Conservation (phyloP, 495 filamentous ascomycete species). For the Aspergillus hancockii region DNA sequence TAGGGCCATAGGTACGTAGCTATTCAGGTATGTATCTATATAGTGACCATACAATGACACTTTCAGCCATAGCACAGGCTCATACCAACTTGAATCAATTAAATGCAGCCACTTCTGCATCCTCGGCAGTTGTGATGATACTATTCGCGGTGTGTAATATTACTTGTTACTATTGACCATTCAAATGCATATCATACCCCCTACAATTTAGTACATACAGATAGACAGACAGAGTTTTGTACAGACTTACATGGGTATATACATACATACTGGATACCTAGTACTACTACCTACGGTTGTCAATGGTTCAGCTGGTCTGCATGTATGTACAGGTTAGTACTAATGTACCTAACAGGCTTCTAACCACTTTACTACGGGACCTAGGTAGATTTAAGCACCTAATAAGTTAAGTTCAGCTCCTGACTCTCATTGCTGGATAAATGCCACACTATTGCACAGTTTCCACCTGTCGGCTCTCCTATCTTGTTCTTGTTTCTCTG, state of each 20-base stretch:
- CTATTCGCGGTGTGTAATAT: background rate
- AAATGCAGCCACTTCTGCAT: slow-evolving; percentile 1
- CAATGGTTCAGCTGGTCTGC: no score
- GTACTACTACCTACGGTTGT: no score
- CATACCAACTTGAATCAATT: background rate
- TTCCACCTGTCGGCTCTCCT: slow-evolving; percentile 13
- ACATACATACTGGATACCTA: no score
- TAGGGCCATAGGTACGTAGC: no score
- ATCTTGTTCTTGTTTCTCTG: background rate
- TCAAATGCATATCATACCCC: background rate
- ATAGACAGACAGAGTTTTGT: background rate
- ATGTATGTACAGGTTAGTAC: background rate
- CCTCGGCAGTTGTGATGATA: background rate
- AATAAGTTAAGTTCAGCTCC: background rate
- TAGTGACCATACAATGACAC: no score
- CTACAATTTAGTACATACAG: background rate
- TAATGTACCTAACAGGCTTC: no score
- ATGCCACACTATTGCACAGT: background rate
- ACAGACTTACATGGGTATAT: background rate
- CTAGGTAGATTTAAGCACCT: background rate
- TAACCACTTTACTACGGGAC: background rate
- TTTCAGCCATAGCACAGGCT: no score
- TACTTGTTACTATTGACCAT: background rate
- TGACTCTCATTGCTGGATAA: slow-evolving; percentile 3
- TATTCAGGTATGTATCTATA: no score